Conservation (phyloP, 305 asterid species). For the Solanum hybrid region DNA sequence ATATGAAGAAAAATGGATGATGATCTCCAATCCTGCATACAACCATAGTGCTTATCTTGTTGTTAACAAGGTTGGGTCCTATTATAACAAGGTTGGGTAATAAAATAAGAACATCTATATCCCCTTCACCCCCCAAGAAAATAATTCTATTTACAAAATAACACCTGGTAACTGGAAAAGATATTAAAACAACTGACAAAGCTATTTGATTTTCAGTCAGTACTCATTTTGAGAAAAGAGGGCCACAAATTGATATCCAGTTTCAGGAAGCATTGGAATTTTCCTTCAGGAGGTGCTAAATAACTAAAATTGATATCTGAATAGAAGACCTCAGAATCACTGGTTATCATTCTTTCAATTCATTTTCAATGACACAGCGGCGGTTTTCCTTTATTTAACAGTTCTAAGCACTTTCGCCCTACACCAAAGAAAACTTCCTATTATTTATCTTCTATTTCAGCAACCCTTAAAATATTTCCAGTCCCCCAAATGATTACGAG, state of each 20-base stretch:
- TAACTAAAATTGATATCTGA: not conserved
- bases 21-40: not conserved
- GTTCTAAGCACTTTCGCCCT: not conserved
- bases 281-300: not conserved
- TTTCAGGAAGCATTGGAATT: not conserved
- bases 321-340: not conserved
- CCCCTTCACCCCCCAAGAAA: not conserved
- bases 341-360: not conserved
- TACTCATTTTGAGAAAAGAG: conserved; percentile 2
- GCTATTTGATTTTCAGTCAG: not conserved
- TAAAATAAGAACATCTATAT: not conserved
- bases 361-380: not conserved
- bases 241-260: not conserved
- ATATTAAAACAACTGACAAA: not conserved
- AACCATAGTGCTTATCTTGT: not conserved
- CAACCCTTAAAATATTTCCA: not conserved
- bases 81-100: not conserved
- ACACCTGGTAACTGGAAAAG: conserved; percentile 3
- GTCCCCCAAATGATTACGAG: not conserved
- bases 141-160: not conserved
- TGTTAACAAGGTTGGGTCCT: not conserved
- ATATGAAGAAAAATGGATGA: not conserved
- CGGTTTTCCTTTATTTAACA: not conserved
- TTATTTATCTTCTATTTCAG: not conserved
- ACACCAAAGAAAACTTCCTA: not conserved